These are phyloP conservation scores for Suhomyces ambrosiae DNA, from an alignment of 1,139 yeast genomes.

Conservation along the genomic window DNA sequence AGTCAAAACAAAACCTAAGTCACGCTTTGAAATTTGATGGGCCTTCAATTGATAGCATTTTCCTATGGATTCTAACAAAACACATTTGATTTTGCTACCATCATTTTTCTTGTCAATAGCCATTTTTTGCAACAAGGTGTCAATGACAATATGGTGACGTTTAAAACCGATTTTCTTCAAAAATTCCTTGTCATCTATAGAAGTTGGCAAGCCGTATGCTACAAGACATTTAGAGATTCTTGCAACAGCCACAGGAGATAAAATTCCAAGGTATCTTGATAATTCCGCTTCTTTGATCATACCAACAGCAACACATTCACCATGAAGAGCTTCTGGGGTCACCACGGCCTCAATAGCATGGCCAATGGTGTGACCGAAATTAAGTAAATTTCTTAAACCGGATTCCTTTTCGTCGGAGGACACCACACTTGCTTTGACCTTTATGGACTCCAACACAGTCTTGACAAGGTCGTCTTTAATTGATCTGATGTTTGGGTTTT, in stretches of 20 bases:
- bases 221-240: constrained; percentile 79
- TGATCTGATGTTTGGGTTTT: constrained; percentile 56
- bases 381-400: constrained; percentile 85
- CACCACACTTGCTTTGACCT: constrained; percentile 92
- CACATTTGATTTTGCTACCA: constrained; percentile 87
- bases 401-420: constrained; percentile 95
- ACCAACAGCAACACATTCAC: constrained; percentile 97
- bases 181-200: constrained; percentile 67
- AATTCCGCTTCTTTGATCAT: constrained; percentile 94
- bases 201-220: constrained; percentile 83
- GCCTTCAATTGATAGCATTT: constrained; percentile 88
- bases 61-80: constrained; percentile 81
- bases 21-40: constrained; percentile 77
- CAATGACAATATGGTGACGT: constrained; percentile 64
- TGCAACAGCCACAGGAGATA: constrained; percentile 93
- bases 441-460: constrained; percentile 82
- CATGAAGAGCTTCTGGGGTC: constrained; percentile 95
- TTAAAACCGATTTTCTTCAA: constrained; percentile 68
- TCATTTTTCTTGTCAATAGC: constrained; percentile 95
- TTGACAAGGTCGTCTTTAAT: constrained; percentile 75
- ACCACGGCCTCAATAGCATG: constrained; percentile 97
- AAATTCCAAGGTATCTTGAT: constrained; percentile 82
- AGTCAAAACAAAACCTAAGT: constrained; percentile 79
- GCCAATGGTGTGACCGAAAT: constrained; percentile 97
- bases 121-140: constrained; percentile 77